These are phyloP conservation scores for Plenodomus lindquistii DNA, from an alignment of 2,329 filamentous ascomycete species.

Conservation along the genomic window DNA sequence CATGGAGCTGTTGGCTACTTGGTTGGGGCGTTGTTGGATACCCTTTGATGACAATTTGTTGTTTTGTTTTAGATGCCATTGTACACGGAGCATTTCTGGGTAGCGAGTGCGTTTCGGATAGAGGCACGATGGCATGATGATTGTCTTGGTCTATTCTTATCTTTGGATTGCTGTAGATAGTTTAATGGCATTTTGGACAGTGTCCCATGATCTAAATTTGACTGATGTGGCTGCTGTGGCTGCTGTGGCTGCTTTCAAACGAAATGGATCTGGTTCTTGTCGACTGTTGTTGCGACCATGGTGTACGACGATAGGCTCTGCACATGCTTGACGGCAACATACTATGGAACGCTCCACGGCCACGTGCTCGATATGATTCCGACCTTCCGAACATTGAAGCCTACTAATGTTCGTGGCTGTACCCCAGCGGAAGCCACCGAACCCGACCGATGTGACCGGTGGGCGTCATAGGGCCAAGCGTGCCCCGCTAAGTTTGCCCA, in stretches of 20 bases:
- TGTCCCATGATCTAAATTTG: not conserved
- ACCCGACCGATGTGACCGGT: not conserved
- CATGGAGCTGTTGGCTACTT: not conserved
- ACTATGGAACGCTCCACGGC: no score
- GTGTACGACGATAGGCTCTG: no score
- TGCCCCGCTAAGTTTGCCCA: conserved; percentile 22
- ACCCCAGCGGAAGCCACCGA: no score
- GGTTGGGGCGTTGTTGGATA: conserved; percentile 25
- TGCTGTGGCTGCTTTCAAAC: no score
- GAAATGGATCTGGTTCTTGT: no score
- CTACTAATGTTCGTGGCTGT: not conserved
- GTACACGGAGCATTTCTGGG: conserved; percentile 2
- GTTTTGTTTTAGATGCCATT: conserved; percentile 17
- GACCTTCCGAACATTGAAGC: not conserved
- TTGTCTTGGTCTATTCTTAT: conserved; percentile 7
- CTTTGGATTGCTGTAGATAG: conserved; percentile 17
- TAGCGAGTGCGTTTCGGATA: not conserved
- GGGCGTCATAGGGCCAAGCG: conserved; percentile 31
- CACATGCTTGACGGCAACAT: no score
- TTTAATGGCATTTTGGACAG: conserved; percentile 14
- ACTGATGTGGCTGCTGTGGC: no score
- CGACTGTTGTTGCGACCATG: no score
- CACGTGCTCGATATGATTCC: no score
- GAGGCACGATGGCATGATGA: conserved; percentile 11
- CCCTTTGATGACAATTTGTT: conserved; percentile 12